These are phyloP conservation scores for Chaetomium globosum DNA, from an alignment of 2,329 filamentous ascomycete genomes.

Conservation along the genomic window DNA sequence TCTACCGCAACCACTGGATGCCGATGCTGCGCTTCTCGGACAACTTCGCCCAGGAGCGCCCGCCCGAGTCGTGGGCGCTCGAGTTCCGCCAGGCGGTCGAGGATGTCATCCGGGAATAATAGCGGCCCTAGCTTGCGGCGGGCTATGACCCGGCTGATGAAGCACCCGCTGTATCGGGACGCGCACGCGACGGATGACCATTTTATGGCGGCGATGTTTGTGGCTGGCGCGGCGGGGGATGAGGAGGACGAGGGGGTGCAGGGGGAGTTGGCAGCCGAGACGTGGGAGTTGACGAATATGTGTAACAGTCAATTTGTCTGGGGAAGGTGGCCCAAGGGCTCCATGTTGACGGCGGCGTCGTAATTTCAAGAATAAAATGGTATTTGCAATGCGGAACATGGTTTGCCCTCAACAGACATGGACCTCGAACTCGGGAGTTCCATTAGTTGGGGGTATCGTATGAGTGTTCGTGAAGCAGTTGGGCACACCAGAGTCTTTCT, in stretches of 20 bases:
- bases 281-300: constrained; percentile 22
- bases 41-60: constrained; percentile 62
- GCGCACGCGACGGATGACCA: constrained; percentile 21
- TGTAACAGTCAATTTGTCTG: constrained; percentile 22
- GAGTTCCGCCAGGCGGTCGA: constrained; percentile 61
- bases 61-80: constrained; percentile 62
- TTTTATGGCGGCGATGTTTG: constrained; percentile 20
- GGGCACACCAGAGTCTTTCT: too few species aligned
- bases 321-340: constrained; percentile 5
- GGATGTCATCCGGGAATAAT: constrained; percentile 8
- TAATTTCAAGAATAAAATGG: background rate
- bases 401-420: too few species aligned
- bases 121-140: background rate
- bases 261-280: constrained; percentile 16
- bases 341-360: background rate
- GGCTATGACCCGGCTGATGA: background rate
- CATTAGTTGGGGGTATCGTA: too few species aligned
- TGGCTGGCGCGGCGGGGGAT: constrained; percentile 10
- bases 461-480: too few species aligned
- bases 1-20: constrained; percentile 67
- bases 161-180: background rate
- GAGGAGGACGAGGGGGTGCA: constrained; percentile 16
- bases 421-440: too few species aligned
- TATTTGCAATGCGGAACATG: background rate
- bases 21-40: constrained; percentile 66